Evolutionary conservation across 78 protist species (phyloP).

Genomic region (Capsaspora owczarzaki): DNA sequence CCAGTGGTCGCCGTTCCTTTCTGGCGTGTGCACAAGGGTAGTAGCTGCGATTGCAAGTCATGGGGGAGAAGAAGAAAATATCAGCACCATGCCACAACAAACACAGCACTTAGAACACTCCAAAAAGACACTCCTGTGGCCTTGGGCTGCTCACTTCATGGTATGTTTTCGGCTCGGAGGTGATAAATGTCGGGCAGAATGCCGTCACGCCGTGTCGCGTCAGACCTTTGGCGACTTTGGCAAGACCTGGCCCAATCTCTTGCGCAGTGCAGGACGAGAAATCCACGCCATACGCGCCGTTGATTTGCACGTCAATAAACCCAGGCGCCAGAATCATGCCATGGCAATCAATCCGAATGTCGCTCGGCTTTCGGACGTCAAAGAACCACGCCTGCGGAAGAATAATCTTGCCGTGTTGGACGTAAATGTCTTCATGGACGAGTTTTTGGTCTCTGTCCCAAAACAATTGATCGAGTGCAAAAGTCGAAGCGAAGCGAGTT

Average conservation of each 20-base stretch:
- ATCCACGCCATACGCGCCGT: conserved; percentile 25
- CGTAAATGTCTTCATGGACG: background rate
- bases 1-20: too few relatives aligned
- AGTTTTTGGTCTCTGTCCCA: background rate
- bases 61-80: too few relatives aligned
- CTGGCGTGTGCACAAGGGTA: too few relatives aligned
- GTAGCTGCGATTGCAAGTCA: too few relatives aligned
- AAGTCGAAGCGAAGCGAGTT: too few relatives aligned
- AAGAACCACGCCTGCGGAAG: background rate
- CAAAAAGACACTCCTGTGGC: too few relatives aligned
- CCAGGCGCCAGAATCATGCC: conserved; percentile 14
- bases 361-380: background rate
- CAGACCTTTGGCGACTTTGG: background rate
- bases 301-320: conserved; percentile 27
- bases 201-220: conserved; percentile 19
- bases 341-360: background rate
- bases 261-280: background rate
- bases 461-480: too few relatives aligned
- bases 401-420: background rate
- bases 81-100: too few relatives aligned
- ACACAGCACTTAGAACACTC: too few relatives aligned
- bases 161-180: conserved; percentile 13
- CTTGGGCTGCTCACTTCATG: background rate
- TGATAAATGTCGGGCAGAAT: conserved; percentile 29
- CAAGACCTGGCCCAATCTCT: background rate